Conservation (phyloP, 495 filamentous ascomycete genomes). For the Friedmanniomyces endolithicus region DNA sequence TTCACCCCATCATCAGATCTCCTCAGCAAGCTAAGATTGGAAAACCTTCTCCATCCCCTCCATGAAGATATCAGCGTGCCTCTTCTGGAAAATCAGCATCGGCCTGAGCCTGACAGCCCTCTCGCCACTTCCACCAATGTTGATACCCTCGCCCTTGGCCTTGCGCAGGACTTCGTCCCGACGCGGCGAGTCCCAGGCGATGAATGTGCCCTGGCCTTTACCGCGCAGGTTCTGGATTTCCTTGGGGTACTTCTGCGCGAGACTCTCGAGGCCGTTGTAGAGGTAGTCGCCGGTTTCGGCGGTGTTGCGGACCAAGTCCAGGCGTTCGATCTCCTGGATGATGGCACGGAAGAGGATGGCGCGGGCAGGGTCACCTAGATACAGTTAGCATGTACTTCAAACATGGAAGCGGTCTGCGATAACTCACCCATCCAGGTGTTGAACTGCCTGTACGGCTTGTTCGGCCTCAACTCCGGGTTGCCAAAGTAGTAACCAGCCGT, state of each 20-base stretch:
- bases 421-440: constrained; percentile 92
- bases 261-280: constrained; percentile 52
- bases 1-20: neutral
- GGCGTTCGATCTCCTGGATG: constrained; percentile 72
- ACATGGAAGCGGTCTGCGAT: neutral
- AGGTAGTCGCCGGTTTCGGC: constrained; percentile 74
- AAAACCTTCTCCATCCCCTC: constrained; percentile 67
- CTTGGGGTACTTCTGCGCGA: constrained; percentile 64
- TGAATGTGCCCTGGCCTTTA: constrained; percentile 90
- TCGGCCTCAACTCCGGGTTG: constrained; percentile 75
- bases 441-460: constrained; percentile 98
- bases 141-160: constrained; percentile 74
- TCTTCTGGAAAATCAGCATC: constrained; percentile 92
- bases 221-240: constrained; percentile 84
- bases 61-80: constrained; percentile 65
- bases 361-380: constrained; percentile 56
- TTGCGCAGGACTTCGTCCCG: constrained; percentile 73
- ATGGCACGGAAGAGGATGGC: constrained; percentile 88
- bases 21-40: neutral
- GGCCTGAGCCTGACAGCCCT: constrained; percentile 74
- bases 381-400: neutral
- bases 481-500: constrained; percentile 95
- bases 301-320: constrained; percentile 71
- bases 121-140: constrained; percentile 82
- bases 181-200: constrained; percentile 83